These are phyloP conservation scores for Calamus simplicifolius DNA, from an alignment of 176 grass and related monocot genomes.

Conservation along the genomic window DNA sequence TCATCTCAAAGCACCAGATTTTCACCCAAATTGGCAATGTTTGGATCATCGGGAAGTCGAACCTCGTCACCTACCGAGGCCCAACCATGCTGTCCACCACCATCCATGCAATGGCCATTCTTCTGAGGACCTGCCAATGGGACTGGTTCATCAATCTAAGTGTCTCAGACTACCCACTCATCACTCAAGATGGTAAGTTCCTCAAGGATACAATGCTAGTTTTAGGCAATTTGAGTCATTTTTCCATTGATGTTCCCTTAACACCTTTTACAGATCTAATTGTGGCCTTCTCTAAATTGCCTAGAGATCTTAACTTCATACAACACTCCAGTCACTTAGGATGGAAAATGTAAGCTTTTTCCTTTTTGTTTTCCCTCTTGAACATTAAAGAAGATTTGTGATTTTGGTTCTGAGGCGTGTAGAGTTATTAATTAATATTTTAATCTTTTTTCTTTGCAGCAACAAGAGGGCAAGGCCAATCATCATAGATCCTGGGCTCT, in stretches of 20 bases:
- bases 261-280: conserved; percentile 67
- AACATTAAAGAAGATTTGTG: neutral
- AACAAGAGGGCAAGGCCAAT: conserved; percentile 86
- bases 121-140: conserved; percentile 62
- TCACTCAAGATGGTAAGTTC: conserved; percentile 76
- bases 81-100: conserved; percentile 96
- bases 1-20: conserved; percentile 35
- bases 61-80: conserved; percentile 84
- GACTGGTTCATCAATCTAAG: conserved; percentile 99
- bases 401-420: neutral
- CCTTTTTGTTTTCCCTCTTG: neutral
- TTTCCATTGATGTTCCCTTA: neutral
- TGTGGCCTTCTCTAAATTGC: conserved; percentile 59
- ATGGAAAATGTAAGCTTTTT: conserved; percentile 85
- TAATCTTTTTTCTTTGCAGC: conserved; percentile 36
- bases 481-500: conserved; percentile 80
- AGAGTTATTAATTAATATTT: neutral
- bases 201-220: neutral
- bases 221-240: neutral
- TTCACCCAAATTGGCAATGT: conserved; percentile 64
- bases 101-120: conserved; percentile 76
- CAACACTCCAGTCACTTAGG: conserved; percentile 83
- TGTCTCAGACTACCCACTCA: conserved; percentile 85
- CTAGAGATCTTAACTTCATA: conserved; percentile 88
- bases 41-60: conserved; percentile 67